These are phyloP conservation scores for Colletotrichum cuscutae DNA, from an alignment of 2,329 filamentous ascomycete species.

Conservation along the genomic window DNA sequence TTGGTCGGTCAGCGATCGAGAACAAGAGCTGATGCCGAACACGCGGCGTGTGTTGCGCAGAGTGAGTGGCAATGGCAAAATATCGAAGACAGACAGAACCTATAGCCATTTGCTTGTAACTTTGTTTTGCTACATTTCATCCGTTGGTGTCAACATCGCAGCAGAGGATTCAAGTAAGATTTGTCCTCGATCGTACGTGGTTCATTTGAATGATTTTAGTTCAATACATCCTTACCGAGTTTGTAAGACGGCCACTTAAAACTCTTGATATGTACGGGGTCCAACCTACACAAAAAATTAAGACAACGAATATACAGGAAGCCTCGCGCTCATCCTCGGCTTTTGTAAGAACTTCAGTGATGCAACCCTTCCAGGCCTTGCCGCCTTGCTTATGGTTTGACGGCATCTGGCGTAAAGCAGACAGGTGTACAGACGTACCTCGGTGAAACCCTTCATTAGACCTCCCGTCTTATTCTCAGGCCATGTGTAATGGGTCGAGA, in stretches of 20 bases:
- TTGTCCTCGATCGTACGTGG: no score
- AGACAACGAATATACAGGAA: background rate
- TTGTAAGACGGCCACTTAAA: background rate
- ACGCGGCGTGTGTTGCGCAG: no score
- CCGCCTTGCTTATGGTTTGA: background rate
- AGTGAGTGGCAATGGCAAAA: no score
- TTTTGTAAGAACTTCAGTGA: background rate
- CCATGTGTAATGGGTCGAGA: background rate
- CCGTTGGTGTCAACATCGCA: no score
- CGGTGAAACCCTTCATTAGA: background rate
- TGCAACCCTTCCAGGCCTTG: background rate
- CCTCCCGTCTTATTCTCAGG: background rate
- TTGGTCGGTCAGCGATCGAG: no score
- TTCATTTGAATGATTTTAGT: no score
- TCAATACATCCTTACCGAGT: no score
- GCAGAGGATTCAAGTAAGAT: no score
- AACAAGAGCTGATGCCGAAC: no score
- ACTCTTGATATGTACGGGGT: background rate
- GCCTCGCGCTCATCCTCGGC: background rate
- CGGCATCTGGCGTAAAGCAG: background rate
- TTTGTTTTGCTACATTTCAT: no score
- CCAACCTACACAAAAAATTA: background rate
- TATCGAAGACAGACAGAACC: no score
- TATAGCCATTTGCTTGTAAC: no score
- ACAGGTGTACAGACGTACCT: background rate